Evolutionary conservation across 495 filamentous ascomycete genomes (phyloP).

Genomic region (Aspergillus coremiiformis): DNA sequence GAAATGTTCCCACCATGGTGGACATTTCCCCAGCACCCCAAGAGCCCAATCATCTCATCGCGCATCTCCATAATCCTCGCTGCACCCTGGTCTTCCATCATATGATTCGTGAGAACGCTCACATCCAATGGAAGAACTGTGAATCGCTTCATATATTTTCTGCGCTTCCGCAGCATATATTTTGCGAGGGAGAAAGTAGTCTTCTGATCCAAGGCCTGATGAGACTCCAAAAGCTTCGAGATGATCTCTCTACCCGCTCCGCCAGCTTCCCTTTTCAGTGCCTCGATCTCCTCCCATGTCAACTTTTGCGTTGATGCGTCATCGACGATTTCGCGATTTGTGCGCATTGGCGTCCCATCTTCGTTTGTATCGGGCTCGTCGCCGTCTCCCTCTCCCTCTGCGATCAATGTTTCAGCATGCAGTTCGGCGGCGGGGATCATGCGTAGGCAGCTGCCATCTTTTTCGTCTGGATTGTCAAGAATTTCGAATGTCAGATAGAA

Average conservation of each 20-base stretch:
- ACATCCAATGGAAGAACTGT: slow-evolving; percentile 78
- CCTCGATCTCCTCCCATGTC: slow-evolving; percentile 82
- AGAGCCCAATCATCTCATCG: slow-evolving; percentile 73
- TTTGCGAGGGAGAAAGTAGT: slow-evolving; percentile 89
- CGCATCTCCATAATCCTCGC: slow-evolving; percentile 78
- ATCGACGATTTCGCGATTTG: slow-evolving; percentile 72
- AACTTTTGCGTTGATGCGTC: slow-evolving; percentile 74
- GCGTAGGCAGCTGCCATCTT: slow-evolving; percentile 55
- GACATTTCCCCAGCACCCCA: slow-evolving; percentile 58
- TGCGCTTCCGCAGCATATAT: slow-evolving; percentile 87
- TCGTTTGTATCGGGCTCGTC: slow-evolving; percentile 45
- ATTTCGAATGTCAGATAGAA: slow-evolving; percentile 89
- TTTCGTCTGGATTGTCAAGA: slow-evolving; percentile 58
- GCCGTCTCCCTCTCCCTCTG: slow-evolving; percentile 47
- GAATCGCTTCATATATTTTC: slow-evolving; percentile 85
- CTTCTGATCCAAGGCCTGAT: slow-evolving; percentile 85
- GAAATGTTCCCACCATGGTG: slow-evolving; percentile 40
- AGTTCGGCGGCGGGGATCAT: slow-evolving; percentile 76
- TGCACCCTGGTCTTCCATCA: slow-evolving; percentile 69
- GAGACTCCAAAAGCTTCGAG: slow-evolving; percentile 74
- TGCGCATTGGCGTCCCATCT: slow-evolving; percentile 60
- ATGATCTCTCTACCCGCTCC: slow-evolving; percentile 83
- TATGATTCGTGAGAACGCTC: slow-evolving; percentile 59
- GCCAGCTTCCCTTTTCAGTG: slow-evolving; percentile 69
- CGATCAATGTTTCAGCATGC: slow-evolving; percentile 61